These are phyloP conservation scores for Sporothrix globosa DNA, from an alignment of 2,329 filamentous ascomycete genomes.

Conservation along the genomic window DNA sequence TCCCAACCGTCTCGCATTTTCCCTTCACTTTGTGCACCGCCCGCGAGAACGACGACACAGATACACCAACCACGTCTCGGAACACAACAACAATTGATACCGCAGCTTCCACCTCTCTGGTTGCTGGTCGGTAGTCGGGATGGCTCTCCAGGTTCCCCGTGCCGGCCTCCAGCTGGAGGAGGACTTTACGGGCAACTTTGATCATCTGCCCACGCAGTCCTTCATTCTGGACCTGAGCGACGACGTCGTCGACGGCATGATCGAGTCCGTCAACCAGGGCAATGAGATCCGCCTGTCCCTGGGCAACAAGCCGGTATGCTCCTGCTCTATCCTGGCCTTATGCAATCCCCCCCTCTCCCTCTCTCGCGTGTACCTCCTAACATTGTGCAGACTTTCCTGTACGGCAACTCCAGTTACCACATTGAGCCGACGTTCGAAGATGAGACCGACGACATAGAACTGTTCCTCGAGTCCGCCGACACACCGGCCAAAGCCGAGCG, in stretches of 20 bases:
- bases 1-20: background rate
- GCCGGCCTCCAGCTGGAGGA: conserved; percentile 62
- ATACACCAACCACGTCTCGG: conserved; percentile 9
- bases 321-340: conserved; percentile 7
- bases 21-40: conserved; percentile 14
- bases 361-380: background rate
- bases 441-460: conserved; percentile 46
- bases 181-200: conserved; percentile 51
- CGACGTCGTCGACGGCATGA: conserved; percentile 64
- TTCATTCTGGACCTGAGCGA: conserved; percentile 63
- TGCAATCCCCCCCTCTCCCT: conserved; percentile 29
- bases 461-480: conserved; percentile 59
- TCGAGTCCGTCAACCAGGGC: conserved; percentile 61
- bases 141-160: conserved; percentile 59
- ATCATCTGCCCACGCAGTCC: conserved; percentile 56
- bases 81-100: background rate
- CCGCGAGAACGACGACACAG: background rate
- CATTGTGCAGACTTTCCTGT: conserved; percentile 55
- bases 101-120: conserved; percentile 32
- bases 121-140: conserved; percentile 38
- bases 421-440: conserved; percentile 52
- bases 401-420: conserved; percentile 55
- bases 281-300: conserved; percentile 61
- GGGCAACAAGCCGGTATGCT: conserved; percentile 62
- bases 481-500: conserved; percentile 53